These are phyloP conservation scores for Yarrowia keelungensis DNA, from an alignment of 805 yeast species.

Conservation along the genomic window DNA sequence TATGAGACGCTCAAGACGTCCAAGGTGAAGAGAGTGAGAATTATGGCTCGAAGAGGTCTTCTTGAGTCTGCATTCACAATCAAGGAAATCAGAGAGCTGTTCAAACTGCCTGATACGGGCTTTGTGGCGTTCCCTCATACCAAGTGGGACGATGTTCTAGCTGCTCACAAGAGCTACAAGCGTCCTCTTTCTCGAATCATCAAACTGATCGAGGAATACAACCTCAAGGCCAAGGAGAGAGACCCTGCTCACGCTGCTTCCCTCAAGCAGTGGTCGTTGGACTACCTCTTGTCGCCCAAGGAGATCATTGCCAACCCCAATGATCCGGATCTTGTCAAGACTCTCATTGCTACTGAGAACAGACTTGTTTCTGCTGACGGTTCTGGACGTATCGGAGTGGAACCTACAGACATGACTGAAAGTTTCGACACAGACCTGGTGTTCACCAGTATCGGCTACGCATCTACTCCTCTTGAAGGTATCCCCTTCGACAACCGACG, in stretches of 20 bases:
- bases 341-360: slow-evolving; percentile 61
- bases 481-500: slow-evolving; percentile 56
- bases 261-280: slow-evolving; percentile 65
- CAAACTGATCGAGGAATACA: slow-evolving; percentile 43
- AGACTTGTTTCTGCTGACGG: slow-evolving; percentile 52
- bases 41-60: slow-evolving; percentile 87
- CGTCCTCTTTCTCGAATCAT: slow-evolving; percentile 39
- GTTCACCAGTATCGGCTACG: slow-evolving; percentile 83
- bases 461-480: slow-evolving; percentile 64
- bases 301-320: slow-evolving; percentile 53
- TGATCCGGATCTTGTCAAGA: slow-evolving; percentile 53
- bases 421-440: slow-evolving; percentile 63
- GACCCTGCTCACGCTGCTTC: slow-evolving; percentile 14
- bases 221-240: slow-evolving; percentile 31
- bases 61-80: slow-evolving; percentile 85
- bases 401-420: slow-evolving; percentile 39
- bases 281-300: slow-evolving; percentile 72
- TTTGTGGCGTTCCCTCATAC: slow-evolving; percentile 14
- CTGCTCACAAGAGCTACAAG: slow-evolving; percentile 36
- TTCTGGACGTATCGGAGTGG: slow-evolving; percentile 48
- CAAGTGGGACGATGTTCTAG: slow-evolving; percentile 31
- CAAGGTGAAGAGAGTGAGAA: slow-evolving; percentile 66
- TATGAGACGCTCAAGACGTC: slow-evolving; percentile 59
- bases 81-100: slow-evolving; percentile 86
- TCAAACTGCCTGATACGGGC: slow-evolving; percentile 52